These are phyloP conservation scores for Danielia reshetovae DNA, from an alignment of 805 yeast species.

Conservation along the genomic window DNA sequence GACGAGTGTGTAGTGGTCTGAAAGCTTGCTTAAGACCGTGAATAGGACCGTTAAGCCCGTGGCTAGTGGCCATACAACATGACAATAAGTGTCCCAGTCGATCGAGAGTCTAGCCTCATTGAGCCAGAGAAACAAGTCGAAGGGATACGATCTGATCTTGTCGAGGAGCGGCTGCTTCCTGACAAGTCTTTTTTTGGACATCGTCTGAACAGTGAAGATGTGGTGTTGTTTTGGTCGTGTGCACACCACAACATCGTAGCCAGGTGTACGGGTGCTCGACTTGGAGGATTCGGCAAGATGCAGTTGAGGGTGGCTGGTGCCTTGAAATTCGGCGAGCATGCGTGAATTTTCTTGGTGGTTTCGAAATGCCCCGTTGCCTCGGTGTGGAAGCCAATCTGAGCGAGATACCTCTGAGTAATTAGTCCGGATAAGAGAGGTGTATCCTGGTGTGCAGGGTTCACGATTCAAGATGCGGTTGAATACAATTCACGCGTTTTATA, in stretches of 20 bases:
- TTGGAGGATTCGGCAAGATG: not conserved
- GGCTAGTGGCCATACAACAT: constrained; percentile 31
- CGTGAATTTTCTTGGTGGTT: not conserved
- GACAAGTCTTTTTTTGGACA: constrained; percentile 15
- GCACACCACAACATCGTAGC: not conserved
- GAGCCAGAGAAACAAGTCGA: constrained; percentile 32
- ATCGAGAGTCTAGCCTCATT: constrained; percentile 36
- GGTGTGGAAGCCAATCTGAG: not conserved
- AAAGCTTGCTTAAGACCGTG: constrained; percentile 19
- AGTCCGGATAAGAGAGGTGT: not conserved
- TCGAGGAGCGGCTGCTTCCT: constrained; percentile 28
- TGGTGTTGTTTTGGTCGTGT: constrained; percentile 1
- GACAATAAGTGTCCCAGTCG: constrained; percentile 39
- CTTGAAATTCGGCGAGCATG: constrained; percentile 6
- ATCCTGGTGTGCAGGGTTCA: not conserved
- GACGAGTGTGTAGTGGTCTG: constrained; percentile 22
- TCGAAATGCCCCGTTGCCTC: not conserved
- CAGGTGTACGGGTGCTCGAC: not conserved
- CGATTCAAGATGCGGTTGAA: not conserved
- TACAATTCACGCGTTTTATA: too few relatives aligned
- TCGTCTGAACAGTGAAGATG: constrained; percentile 1
- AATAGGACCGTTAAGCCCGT: constrained; percentile 16
- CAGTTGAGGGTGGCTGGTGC: not conserved
- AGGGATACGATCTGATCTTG: constrained; percentile 31
- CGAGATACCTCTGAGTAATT: not conserved